Evolutionary conservation across 257 asterid genomes (phyloP).

Genomic region (Rehmannia glutinosa): DNA sequence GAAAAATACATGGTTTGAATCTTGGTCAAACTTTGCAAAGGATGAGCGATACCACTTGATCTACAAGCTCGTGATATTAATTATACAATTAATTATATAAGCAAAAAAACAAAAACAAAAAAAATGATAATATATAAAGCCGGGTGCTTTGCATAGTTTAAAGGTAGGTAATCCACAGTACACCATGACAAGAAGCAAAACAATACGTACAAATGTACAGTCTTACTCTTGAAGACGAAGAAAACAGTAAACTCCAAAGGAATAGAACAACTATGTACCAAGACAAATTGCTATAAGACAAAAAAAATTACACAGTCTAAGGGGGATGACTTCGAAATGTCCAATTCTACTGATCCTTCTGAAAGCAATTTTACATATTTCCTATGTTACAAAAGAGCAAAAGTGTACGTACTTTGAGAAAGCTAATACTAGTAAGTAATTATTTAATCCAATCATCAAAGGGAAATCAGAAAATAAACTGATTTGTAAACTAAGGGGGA

Average conservation of each 20-base stretch:
- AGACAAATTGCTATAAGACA: slow-evolving; percentile 50
- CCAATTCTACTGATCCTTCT: slow-evolving; percentile 18
- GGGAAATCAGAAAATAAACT: background rate
- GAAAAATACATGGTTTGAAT: no score
- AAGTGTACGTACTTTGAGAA: slow-evolving; percentile 17
- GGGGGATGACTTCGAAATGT: slow-evolving; percentile 27
- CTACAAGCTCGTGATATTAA: no score
- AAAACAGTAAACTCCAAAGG: slow-evolving; percentile 20
- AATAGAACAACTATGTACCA: slow-evolving; percentile 7
- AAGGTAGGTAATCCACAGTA: background rate
- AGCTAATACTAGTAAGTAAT: background rate
- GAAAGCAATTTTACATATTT: background rate
- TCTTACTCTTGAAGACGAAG: background rate
- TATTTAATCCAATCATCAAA: background rate
- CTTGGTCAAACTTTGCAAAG: no score
- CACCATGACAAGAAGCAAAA: slow-evolving; percentile 17
- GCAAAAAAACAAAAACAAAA: no score
- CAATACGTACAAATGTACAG: slow-evolving; percentile 1
- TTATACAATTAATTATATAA: no score
- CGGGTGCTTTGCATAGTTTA: background rate
- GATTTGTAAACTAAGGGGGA: no score
- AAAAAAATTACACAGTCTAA: slow-evolving; percentile 18
- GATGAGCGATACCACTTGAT: no score
- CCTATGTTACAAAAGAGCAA: background rate
- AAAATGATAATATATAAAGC: no score